Conservation (phyloP, 2,329 filamentous ascomycete genomes). For the Akanthomyces uredinophilus region DNA sequence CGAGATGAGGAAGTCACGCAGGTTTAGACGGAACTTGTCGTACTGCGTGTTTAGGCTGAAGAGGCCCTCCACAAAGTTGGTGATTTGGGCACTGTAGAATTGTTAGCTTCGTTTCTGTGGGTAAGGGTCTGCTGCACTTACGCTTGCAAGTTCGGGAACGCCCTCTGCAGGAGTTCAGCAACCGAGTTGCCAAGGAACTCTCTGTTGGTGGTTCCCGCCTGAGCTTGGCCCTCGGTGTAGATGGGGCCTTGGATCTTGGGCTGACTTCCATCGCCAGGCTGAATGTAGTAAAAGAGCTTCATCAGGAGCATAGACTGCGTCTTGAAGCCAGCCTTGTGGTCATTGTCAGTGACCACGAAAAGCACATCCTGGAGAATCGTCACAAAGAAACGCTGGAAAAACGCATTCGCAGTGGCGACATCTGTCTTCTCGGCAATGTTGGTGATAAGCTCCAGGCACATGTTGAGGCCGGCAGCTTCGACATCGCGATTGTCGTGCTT, state of each 20-base stretch:
- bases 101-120: slow-evolving; percentile 29
- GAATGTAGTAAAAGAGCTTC: slow-evolving; percentile 94
- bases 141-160: slow-evolving; percentile 89
- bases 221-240: slow-evolving; percentile 78
- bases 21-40: slow-evolving; percentile 89
- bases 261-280: slow-evolving; percentile 59
- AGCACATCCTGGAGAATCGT: slow-evolving; percentile 96
- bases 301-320: slow-evolving; percentile 91
- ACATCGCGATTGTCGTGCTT: slow-evolving; percentile 99
- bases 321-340: slow-evolving; percentile 99
- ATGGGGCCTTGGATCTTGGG: slow-evolving; percentile 92
- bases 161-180: slow-evolving; percentile 74
- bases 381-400: slow-evolving; percentile 98
- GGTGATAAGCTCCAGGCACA: slow-evolving; percentile 95
- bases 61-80: slow-evolving; percentile 81
- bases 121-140: slow-evolving; percentile 44
- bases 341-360: slow-evolving; percentile 94
- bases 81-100: slow-evolving; percentile 68
- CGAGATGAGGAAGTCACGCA: slow-evolving; percentile 95
- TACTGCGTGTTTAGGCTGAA: slow-evolving; percentile 86
- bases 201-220: slow-evolving; percentile 76
- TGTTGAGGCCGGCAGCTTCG: slow-evolving; percentile 90
- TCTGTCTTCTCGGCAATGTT: slow-evolving; percentile 96
- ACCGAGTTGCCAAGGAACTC: slow-evolving; percentile 90
- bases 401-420: slow-evolving; percentile 77